Percentiles rank a stretch among this genome's conserved stretches.
These are phyloP conservation scores for Mortierella sp. DNA, from an alignment of 371 early-diverging fungal genomes.

Conservation along the genomic window DNA sequence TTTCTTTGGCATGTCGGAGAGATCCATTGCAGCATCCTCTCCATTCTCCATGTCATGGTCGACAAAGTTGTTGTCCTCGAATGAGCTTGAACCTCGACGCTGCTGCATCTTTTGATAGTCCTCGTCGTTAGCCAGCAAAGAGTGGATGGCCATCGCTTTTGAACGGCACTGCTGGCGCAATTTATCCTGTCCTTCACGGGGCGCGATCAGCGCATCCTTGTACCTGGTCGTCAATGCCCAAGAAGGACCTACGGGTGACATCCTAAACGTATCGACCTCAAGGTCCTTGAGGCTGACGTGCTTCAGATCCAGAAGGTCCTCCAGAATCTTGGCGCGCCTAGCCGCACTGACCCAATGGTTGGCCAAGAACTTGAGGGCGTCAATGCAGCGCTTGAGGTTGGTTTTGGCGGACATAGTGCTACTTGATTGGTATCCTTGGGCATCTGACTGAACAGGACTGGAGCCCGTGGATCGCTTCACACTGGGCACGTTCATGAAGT, in stretches of 20 bases:
- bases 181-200: constrained; percentile 36
- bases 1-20: no score
- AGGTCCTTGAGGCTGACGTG: constrained; percentile 47
- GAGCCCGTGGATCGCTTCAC: constrained; percentile 11
- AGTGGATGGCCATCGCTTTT: constrained; percentile 53
- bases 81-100: not conserved
- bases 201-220: constrained; percentile 12
- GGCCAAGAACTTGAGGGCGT: constrained; percentile 46
- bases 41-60: not conserved
- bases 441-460: constrained; percentile 5
- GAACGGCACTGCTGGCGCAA: constrained; percentile 50
- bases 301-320: constrained; percentile 49
- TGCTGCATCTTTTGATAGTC: constrained; percentile 32
- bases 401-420: constrained; percentile 21
- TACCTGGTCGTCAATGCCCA: constrained; percentile 30
- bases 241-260: constrained; percentile 17
- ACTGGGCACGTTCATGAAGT: constrained; percentile 46
- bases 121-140: constrained; percentile 45
- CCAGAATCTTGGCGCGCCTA: constrained; percentile 50
- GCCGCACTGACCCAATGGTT: constrained; percentile 48
- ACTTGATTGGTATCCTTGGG: not conserved
- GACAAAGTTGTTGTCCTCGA: not conserved
- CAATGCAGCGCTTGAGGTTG: constrained; percentile 50
- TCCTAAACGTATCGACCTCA: constrained; percentile 44
- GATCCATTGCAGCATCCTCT: not conserved